Conservation (phyloP, 129 eudicot genomes). For the Chrysanthemum makinoi region DNA sequence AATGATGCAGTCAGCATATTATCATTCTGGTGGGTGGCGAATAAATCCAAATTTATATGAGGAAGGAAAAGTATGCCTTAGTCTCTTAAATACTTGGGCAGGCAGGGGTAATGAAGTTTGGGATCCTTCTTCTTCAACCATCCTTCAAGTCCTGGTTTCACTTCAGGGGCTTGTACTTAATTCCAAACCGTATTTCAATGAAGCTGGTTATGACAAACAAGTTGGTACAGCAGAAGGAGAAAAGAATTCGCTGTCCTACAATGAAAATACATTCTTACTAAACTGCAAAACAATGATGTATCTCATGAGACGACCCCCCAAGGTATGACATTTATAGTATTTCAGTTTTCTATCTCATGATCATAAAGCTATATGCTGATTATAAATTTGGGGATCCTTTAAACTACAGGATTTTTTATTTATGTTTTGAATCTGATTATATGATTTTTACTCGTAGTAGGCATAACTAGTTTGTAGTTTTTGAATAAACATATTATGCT, state of each 20-base stretch:
- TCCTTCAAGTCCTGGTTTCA: constrained; percentile 95
- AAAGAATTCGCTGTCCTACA: constrained; percentile 91
- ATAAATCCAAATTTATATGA: constrained; percentile 94
- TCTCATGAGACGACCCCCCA: constrained; percentile 90
- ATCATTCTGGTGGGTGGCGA: constrained; percentile 99
- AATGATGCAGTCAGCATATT: constrained; percentile 77
- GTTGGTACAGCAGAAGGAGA: constrained; percentile 97
- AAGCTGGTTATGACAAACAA: constrained; percentile 99
- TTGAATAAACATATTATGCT: not conserved
- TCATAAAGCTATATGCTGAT: not conserved
- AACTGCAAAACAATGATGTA: constrained; percentile 97
- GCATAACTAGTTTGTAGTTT: not conserved
- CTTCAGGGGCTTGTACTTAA: constrained; percentile 98
- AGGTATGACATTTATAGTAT: constrained; percentile 45
- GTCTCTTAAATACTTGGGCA: constrained; percentile 92
- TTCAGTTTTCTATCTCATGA: not conserved
- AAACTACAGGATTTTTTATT: not conserved
- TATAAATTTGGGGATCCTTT: too few relatives aligned
- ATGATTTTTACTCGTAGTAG: not conserved
- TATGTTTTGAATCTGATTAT: not conserved
- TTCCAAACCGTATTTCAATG: constrained; percentile 92
- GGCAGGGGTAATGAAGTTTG: constrained; percentile 99
- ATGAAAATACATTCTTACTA: constrained; percentile 90
- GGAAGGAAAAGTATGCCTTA: constrained; percentile 98
- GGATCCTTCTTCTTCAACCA: constrained; percentile 93